Evolutionary conservation across 2,329 filamentous ascomycete genomes (phyloP).

Genomic region (Fusarium oxysporum): DNA sequence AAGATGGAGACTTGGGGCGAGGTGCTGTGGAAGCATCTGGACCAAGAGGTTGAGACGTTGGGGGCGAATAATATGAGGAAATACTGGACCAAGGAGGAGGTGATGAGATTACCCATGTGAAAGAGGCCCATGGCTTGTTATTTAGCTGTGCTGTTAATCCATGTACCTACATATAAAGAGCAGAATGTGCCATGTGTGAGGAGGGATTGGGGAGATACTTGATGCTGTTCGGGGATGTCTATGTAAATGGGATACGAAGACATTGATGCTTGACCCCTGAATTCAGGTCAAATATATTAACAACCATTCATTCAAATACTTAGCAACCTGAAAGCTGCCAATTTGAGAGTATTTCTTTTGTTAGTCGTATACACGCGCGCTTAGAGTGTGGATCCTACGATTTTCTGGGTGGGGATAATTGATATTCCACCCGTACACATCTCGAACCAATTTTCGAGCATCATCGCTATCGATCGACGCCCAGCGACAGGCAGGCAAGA

Average conservation of each 20-base stretch:
- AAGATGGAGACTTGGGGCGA: constrained; percentile 83
- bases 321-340: no score
- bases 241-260: background rate
- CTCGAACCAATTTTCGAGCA: constrained; percentile 33
- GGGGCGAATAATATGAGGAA: constrained; percentile 85
- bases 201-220: background rate
- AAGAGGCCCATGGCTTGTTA: background rate
- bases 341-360: background rate
- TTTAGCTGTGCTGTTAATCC: constrained; percentile 7
- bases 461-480: constrained; percentile 40
- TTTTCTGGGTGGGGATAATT: background rate
- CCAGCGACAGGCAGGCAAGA: constrained; percentile 43
- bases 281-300: background rate
- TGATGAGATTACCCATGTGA: constrained; percentile 76
- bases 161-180: constrained; percentile 5
- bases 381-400: background rate
- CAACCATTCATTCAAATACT: rapidly evolving
- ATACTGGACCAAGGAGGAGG: constrained; percentile 83
- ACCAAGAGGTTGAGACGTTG: constrained; percentile 83
- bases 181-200: background rate
- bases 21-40: constrained; percentile 85
- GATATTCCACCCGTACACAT: background rate
- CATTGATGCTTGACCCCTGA: rapidly evolving
- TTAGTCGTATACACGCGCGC: background rate
- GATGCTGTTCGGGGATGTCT: background rate